Evolutionary conservation across 2,329 filamentous ascomycete species (phyloP).

Genomic region (Xylaria sp.): DNA sequence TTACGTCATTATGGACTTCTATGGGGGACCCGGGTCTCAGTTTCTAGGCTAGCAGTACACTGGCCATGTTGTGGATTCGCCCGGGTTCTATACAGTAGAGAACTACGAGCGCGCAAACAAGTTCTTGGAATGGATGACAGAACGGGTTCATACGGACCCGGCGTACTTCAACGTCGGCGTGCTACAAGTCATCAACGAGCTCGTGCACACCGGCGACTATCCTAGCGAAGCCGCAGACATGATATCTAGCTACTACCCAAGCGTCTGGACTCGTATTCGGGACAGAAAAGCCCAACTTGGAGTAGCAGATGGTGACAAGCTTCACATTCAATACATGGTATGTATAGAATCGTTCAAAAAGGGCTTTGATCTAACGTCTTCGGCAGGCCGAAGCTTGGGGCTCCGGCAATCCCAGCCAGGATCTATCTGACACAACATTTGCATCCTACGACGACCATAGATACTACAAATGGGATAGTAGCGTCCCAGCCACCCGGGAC

Average conservation of each 20-base stretch:
- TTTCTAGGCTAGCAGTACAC: conserved; percentile 50
- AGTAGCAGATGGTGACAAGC: conserved; percentile 45
- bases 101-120: conserved; percentile 56
- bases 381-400: conserved; percentile 49
- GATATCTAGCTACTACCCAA: conserved; percentile 52
- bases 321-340: conserved; percentile 52
- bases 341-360: neutral
- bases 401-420: conserved; percentile 52
- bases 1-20: conserved; percentile 57
- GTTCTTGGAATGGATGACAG: conserved; percentile 56
- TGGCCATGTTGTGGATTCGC: conserved; percentile 38
- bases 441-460: conserved; percentile 44
- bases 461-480: conserved; percentile 52
- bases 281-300: conserved; percentile 48
- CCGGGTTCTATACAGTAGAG: conserved; percentile 55
- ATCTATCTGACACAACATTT: conserved; percentile 42
- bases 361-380: neutral
- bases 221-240: conserved; percentile 41
- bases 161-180: conserved; percentile 56
- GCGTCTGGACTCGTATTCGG: conserved; percentile 51
- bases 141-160: conserved; percentile 49
- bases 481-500: conserved; percentile 50
- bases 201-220: conserved; percentile 40
- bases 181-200: conserved; percentile 59
- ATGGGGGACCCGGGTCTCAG: conserved; percentile 54